Evolutionary conservation across 202 grass and related monocot species (phyloP).

Genomic region (Dendrocalamus latiflorus): DNA sequence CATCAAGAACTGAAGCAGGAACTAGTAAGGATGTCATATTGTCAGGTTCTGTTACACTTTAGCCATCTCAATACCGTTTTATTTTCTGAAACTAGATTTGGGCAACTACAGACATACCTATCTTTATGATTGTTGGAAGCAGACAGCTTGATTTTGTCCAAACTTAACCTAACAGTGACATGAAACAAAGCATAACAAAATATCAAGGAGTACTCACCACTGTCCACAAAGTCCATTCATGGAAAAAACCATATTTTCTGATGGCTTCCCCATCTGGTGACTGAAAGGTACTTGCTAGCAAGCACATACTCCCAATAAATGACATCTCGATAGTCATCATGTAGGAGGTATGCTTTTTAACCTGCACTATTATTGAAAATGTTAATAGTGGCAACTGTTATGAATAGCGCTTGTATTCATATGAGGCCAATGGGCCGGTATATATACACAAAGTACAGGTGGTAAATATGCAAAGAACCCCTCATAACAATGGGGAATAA

Average conservation of each 20-base stretch:
- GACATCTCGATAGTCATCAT: constrained; percentile 99
- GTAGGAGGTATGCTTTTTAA: constrained; percentile 95
- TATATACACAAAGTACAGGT: too few species aligned
- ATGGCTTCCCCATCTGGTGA: constrained; percentile 95
- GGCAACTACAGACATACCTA: not conserved
- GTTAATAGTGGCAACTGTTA: constrained; percentile 11
- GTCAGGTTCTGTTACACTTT: not conserved
- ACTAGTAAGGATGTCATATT: not conserved
- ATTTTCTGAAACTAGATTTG: constrained; percentile 12
- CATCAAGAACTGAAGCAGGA: not conserved
- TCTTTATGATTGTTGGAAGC: not conserved
- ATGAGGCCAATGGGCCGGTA: too few species aligned
- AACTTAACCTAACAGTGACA: constrained; percentile 8
- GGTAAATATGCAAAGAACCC: too few species aligned
- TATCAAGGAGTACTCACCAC: constrained; percentile 46
- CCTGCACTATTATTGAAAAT: constrained; percentile 46
- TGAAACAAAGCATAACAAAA: not conserved
- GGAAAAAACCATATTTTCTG: constrained; percentile 83
- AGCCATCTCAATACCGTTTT: not conserved
- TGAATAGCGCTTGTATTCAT: too few species aligned
- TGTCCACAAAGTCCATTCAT: constrained; percentile 80
- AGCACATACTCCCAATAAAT: constrained; percentile 80
- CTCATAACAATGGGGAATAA: too few species aligned
- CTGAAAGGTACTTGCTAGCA: constrained; percentile 70
- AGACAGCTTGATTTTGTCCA: not conserved